These are phyloP conservation scores for Cyberlindnera saturnus DNA, from an alignment of 805 yeast genomes.

Conservation along the genomic window DNA sequence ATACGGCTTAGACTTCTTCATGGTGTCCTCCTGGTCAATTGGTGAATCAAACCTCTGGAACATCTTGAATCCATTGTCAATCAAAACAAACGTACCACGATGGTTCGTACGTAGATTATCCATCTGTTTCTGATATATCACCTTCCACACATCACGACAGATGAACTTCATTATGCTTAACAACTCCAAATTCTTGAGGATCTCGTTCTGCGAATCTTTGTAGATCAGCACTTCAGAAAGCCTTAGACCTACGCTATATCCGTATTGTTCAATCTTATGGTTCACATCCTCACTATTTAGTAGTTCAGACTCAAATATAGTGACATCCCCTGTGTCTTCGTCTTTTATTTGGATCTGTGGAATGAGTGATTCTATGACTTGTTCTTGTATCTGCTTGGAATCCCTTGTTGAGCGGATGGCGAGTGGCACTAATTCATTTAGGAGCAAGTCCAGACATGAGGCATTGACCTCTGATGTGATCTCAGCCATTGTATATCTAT, in stretches of 20 bases:
- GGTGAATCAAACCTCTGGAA: conserved; percentile 46
- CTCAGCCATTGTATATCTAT: conserved; percentile 1
- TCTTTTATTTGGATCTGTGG: conserved; percentile 13
- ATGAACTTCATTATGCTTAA: conserved; percentile 86
- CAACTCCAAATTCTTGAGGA: conserved; percentile 48
- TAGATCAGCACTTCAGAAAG: conserved; percentile 42
- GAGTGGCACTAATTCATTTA: conserved; percentile 74
- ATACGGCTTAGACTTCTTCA: conserved; percentile 39
- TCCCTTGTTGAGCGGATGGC: conserved; percentile 57
- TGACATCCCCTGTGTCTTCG: conserved; percentile 35
- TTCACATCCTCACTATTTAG: conserved; percentile 44
- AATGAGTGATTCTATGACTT: conserved; percentile 8
- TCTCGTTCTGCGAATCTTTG: conserved; percentile 42
- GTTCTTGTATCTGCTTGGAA: conserved; percentile 22
- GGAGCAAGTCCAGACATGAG: conserved; percentile 52
- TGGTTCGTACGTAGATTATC: conserved; percentile 92
- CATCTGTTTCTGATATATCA: conserved; percentile 76
- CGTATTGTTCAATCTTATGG: conserved; percentile 60
- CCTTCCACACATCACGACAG: conserved; percentile 88
- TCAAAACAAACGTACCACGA: conserved; percentile 72
- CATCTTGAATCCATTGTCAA: conserved; percentile 58
- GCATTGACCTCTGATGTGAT: conserved; percentile 36
- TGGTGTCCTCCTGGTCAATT: conserved; percentile 37
- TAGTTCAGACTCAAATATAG: conserved; percentile 30
- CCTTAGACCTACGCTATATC: conserved; percentile 63